Base-by-base conservation (phyloP, 768 basidiomycete genomes). In the Galerina sulciceps region DNA sequence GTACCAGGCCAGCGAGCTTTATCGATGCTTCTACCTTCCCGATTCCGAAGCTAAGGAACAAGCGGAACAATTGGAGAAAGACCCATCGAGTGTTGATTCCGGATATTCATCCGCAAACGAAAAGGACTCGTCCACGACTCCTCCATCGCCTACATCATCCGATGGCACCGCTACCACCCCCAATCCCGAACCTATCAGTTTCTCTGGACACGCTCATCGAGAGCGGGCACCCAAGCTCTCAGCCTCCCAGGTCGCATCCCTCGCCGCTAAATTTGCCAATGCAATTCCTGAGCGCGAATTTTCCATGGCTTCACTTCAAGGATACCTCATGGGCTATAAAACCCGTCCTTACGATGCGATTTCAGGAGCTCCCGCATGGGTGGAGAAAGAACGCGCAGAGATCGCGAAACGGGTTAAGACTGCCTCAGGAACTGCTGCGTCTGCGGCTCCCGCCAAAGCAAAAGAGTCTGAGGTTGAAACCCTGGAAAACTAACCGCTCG, bases 251-350 rank as follows among this genome's bases (percentile, higher is more conserved):
- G 60, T 85, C 23, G 65, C 69, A 9, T 58, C 60, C 44, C 84
- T 92, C 37, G 88, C 90, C 1, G 69, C 69, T 10, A 71, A 71
- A 31, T 93, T 93, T 65, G 79, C 83, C 3, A 75, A 75, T 0
- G 73, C 69, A 10, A 77, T 93, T 46, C 81, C 80, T 1, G 79
- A 82, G 45, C 72, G 76, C 23, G 74, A 78, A 63, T 70, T 79
- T 31, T 84, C 79, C 18, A 83, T 81, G 81, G 83, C 80, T 14
- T 70, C 70, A 44, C 71, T 83, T 48, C 82, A 82, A 64, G 81
- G 87, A 3, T 90, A 85, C 68, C 69, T 93, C 59, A 89, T 93
- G 87, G 71, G 75, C 17, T 83, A 88, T 75, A 90, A 91, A 70
- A 76, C 74, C 6, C 71, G 80, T 4, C 89, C 90, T 0, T 69